phyloP scores from a whole-genome alignment of 2,329 filamentous ascomycete species.

The Phoma sp. region DNA sequence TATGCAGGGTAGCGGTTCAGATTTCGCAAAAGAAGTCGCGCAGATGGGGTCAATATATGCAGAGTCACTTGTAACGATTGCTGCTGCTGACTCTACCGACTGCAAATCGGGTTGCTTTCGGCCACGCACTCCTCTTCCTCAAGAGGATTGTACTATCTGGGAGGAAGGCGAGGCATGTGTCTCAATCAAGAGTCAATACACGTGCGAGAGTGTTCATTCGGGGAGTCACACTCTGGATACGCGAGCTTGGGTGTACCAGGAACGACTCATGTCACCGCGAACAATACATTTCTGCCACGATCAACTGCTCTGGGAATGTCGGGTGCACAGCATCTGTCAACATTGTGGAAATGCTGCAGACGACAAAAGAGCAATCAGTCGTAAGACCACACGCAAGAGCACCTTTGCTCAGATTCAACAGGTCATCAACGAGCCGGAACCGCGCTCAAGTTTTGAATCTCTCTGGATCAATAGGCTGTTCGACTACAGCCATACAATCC shows the following conservation, averaged over 20 bases:
- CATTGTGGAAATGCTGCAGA: no score
- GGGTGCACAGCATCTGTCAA: no score
- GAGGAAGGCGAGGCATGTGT: background rate
- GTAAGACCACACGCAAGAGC: no score
- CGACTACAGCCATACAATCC: background rate
- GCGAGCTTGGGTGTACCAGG: background rate
- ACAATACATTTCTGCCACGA: background rate
- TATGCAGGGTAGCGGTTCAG: background rate
- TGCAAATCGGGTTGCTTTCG: background rate
- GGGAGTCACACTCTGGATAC: no score
- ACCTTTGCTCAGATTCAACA: no score
- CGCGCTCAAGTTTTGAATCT: background rate
- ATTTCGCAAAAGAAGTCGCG: background rate
- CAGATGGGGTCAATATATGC: slow-evolving; percentile 1
- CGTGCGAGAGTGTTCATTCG: no score
- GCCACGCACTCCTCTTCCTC: background rate
- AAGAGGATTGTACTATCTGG: background rate
- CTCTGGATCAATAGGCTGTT: background rate
- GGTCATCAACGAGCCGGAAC: no score
- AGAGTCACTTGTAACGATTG: background rate
- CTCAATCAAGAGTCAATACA: no score
- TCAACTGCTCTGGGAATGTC: no score
- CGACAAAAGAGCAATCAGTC: no score
- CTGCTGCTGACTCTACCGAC: background rate
- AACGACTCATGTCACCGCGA: background rate